Conservation (phyloP, 1,284 basidiomycete species). For the Ganoderma sinense region DNA sequence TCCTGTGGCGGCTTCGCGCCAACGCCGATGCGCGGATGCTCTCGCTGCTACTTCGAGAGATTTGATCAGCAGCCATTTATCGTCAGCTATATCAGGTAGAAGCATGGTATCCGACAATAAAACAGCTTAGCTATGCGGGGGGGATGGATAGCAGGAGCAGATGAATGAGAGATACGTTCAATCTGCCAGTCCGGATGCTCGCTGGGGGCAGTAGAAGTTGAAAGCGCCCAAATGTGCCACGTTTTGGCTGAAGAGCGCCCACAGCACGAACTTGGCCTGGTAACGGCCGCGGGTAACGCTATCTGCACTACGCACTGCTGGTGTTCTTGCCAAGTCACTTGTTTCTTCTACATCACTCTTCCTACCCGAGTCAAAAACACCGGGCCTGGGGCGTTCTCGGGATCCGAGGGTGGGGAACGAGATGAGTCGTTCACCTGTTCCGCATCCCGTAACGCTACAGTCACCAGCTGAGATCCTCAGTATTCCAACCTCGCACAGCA, state of each 20-base stretch:
- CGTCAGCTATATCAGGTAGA: background rate
- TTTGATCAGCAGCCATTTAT: background rate
- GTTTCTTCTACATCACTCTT: background rate
- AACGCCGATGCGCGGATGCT: conserved; percentile 8
- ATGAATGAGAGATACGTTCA: background rate
- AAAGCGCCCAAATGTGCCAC: background rate
- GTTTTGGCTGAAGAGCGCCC: background rate
- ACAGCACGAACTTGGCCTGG: background rate
- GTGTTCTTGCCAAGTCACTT: background rate
- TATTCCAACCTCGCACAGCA: background rate
- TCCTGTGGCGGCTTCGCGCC: conserved; percentile 7
- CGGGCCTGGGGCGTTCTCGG: too few species aligned
- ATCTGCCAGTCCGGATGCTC: background rate
- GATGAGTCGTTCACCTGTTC: background rate
- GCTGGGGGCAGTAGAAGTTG: background rate
- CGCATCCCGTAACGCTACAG: background rate
- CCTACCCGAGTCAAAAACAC: background rate
- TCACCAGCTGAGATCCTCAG: background rate
- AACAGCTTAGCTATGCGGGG: background rate
- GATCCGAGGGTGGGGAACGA: background rate
- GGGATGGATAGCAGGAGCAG: background rate
- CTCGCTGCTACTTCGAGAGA: background rate
- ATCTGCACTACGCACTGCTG: background rate
- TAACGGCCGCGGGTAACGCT: background rate
- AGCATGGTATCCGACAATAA: background rate